Percentiles rank a stretch among this genome's conserved stretches.
phyloP scores from a whole-genome alignment of 2,329 filamentous ascomycete species.

The Eurotiales sp. region DNA sequence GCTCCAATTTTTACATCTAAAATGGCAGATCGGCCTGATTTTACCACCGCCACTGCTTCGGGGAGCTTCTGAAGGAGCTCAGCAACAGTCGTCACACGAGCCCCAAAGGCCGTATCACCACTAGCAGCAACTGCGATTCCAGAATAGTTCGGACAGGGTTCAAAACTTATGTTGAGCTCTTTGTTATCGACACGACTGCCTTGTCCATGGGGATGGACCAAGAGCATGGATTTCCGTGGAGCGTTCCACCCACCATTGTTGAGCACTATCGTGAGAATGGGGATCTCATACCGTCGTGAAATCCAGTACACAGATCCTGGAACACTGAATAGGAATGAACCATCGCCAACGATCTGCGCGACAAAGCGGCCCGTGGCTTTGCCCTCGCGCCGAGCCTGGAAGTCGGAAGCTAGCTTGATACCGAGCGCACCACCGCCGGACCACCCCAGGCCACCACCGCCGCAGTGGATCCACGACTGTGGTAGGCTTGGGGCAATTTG shows the following conservation, averaged over 20 bases:
- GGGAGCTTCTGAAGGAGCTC: too few relatives aligned
- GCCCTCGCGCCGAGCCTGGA: too few relatives aligned
- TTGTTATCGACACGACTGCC: slow-evolving; percentile 6
- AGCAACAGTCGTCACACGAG: too few relatives aligned
- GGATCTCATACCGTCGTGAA: slow-evolving; percentile 6
- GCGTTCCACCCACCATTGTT: slow-evolving; percentile 14
- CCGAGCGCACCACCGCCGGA: slow-evolving; percentile 4
- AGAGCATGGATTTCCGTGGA: slow-evolving; percentile 3
- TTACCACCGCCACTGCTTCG: too few relatives aligned
- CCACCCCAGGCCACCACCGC: slow-evolving; percentile 5
- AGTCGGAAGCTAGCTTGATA: slow-evolving; percentile 1
- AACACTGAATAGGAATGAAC: slow-evolving; percentile 9
- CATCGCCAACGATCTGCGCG: slow-evolving; percentile 12
- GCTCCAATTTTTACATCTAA: too few relatives aligned
- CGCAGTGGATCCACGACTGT: slow-evolving; percentile 7
- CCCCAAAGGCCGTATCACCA: too few relatives aligned
- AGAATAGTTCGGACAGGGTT: slow-evolving; percentile 5
- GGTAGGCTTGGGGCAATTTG: slow-evolving; percentile 4
- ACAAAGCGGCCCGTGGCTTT: slow-evolving; percentile 7
- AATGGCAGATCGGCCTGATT: too few relatives aligned
- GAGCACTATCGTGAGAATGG: slow-evolving; percentile 8
- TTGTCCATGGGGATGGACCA: slow-evolving; percentile 10
- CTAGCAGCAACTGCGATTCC: slow-evolving; percentile 4
- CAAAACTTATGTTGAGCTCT: slow-evolving; percentile 6
- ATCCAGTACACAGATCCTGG: slow-evolving; percentile 7